phyloP scores from a whole-genome alignment of 108 stramenopile genomes.

The Halocafeteria seosinensis region DNA sequence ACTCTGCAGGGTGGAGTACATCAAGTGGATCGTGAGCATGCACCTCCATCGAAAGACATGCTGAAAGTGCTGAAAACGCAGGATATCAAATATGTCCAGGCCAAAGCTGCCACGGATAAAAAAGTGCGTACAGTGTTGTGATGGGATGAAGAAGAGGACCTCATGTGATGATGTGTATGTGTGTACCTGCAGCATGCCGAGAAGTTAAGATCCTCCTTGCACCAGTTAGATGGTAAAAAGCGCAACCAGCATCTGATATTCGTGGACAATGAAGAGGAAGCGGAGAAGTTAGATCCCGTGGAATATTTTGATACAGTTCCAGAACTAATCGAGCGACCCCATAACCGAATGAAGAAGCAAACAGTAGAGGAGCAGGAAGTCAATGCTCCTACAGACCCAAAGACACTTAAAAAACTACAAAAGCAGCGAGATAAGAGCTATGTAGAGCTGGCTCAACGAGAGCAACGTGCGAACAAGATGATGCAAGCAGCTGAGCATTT shows the following conservation, averaged over 20 bases:
- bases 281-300: constrained; percentile 23
- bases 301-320: constrained; percentile 57
- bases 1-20: constrained; percentile 40
- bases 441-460: constrained; percentile 60
- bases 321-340: constrained; percentile 66
- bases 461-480: constrained; percentile 38
- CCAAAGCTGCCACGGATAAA: constrained; percentile 34
- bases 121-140: neutral
- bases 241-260: constrained; percentile 28
- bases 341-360: neutral
- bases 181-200: neutral
- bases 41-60: constrained; percentile 28
- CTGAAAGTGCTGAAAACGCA: constrained; percentile 78
- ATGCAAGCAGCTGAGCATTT: constrained; percentile 50
- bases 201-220: neutral
- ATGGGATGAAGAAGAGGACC: constrained; percentile 36
- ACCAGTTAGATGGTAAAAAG: constrained; percentile 2
- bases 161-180: constrained; percentile 16
- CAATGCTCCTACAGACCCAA: constrained; percentile 25
- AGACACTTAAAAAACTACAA: constrained; percentile 34
- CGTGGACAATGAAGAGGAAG: constrained; percentile 31
- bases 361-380: constrained; percentile 21
- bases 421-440: constrained; percentile 49
- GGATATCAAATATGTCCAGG: constrained; percentile 71
- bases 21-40: constrained; percentile 38